These are phyloP conservation scores for Clonostachys solani DNA, from an alignment of 2,329 filamentous ascomycete genomes.

Conservation along the genomic window DNA sequence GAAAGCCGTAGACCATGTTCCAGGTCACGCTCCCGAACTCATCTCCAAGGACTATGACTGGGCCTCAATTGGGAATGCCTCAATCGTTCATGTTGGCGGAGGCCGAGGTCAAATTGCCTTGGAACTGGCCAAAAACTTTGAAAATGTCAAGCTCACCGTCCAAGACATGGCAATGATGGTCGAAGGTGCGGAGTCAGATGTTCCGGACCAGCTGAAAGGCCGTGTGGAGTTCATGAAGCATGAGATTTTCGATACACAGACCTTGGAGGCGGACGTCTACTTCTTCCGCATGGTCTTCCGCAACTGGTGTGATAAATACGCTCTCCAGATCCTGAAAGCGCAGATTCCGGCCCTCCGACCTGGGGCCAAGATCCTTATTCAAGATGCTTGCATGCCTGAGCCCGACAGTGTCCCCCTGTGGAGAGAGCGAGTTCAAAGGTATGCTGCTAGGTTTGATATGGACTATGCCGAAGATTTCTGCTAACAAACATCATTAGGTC, in stretches of 20 bases:
- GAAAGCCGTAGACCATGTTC: too few species aligned
- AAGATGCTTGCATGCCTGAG: too few species aligned
- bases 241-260: conserved; percentile 31
- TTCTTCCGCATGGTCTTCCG: conserved; percentile 50
- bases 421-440: too few species aligned
- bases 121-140: conserved; percentile 31
- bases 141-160: conserved; percentile 33
- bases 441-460: too few species aligned
- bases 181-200: conserved; percentile 23
- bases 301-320: conserved; percentile 46
- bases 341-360: conserved; percentile 38
- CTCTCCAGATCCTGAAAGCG: conserved; percentile 29
- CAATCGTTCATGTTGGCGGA: too few species aligned
- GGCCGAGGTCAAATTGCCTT: conserved; percentile 28
- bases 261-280: conserved; percentile 39
- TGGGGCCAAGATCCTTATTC: conserved; percentile 26
- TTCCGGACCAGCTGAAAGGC: conserved; percentile 21
- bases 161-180: conserved; percentile 36
- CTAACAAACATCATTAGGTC: too few species aligned
- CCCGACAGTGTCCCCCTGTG: too few species aligned
- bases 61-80: too few species aligned
- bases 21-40: too few species aligned
- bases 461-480: too few species aligned
- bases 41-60: too few species aligned
- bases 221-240: conserved; percentile 29